Conservation (phyloP, 2,329 filamentous ascomycete genomes). For the Aspergillus sp. region DNA sequence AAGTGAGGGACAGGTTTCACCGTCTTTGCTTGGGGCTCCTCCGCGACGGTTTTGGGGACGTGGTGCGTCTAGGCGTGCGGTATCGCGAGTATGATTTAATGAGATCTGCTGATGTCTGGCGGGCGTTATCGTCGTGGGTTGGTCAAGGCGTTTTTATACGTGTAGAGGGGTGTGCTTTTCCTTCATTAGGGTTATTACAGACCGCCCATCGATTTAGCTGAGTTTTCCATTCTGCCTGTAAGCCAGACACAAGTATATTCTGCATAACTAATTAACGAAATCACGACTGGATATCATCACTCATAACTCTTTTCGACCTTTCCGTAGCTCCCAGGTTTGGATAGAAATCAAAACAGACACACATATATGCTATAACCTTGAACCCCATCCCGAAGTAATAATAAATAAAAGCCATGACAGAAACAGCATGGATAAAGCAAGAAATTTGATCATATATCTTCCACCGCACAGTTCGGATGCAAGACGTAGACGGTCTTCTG, state of each 20-base stretch:
- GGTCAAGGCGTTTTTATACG: no score
- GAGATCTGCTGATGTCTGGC: no score
- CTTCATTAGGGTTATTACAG: no score
- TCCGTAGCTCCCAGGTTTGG: background rate
- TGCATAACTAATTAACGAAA: background rate
- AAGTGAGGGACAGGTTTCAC: background rate
- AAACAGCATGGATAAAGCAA: constrained; percentile 4
- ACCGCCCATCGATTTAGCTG: no score
- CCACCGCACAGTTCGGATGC: constrained; percentile 87
- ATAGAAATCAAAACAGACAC: no score
- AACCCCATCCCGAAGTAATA: no score
- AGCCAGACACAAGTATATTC: no score
- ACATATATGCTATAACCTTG: constrained; percentile 1
- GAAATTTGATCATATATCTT: constrained; percentile 36
- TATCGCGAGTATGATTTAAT: background rate
- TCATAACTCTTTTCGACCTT: constrained; percentile 22
- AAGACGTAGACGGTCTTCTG: constrained; percentile 68
- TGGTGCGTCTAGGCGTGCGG: background rate
- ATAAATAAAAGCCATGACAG: no score
- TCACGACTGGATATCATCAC: constrained; percentile 24
- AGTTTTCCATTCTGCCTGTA: no score
- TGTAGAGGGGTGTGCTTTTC: no score
- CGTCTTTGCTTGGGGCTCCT: background rate
- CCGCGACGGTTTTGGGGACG: background rate
- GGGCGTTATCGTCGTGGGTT: no score